These are phyloP conservation scores for Geranium incanum DNA, from an alignment of 441 rosid species.

Conservation along the genomic window DNA sequence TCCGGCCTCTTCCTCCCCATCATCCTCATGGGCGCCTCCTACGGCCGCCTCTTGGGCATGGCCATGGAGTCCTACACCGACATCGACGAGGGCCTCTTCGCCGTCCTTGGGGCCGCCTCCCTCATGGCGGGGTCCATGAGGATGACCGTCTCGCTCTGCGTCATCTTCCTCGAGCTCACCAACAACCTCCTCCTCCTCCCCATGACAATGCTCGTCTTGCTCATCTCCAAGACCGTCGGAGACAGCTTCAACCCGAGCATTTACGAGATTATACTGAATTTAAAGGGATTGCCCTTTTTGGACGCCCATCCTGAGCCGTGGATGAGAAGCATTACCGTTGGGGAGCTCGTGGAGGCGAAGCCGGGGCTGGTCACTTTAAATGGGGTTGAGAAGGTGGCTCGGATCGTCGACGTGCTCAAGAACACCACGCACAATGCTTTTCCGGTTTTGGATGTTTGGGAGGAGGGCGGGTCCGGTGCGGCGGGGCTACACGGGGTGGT, in stretches of 20 bases:
- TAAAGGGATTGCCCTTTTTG: constrained; percentile 65
- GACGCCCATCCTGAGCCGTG: constrained; percentile 67
- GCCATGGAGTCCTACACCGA: constrained; percentile 39
- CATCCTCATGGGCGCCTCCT: constrained; percentile 54
- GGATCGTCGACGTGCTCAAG: constrained; percentile 39
- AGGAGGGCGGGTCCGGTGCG: constrained; percentile 41
- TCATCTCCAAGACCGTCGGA: constrained; percentile 60
- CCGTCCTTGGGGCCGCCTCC: constrained; percentile 65
- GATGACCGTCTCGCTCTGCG: constrained; percentile 68
- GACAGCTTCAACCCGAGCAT: constrained; percentile 62
- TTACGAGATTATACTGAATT: constrained; percentile 53
- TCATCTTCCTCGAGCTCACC: constrained; percentile 64
- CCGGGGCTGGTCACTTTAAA: constrained; percentile 41
- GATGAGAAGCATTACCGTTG: constrained; percentile 47
- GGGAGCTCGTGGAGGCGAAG: constrained; percentile 45
- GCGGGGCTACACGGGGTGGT: constrained; percentile 53
- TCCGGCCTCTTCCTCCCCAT: constrained; percentile 67
- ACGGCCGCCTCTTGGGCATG: constrained; percentile 60
- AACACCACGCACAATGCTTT: constrained; percentile 52
- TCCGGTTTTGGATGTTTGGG: constrained; percentile 42
- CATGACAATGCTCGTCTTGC: constrained; percentile 59
- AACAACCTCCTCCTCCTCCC: constrained; percentile 54
- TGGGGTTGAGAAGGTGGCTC: constrained; percentile 46
- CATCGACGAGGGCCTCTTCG: constrained; percentile 54
- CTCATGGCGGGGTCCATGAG: constrained; percentile 77